Evolutionary conservation across 2,329 filamentous ascomycete species (phyloP), one percentile per base, ranked within the genome.

Genomic region (Aureobasidium sp.): DNA sequence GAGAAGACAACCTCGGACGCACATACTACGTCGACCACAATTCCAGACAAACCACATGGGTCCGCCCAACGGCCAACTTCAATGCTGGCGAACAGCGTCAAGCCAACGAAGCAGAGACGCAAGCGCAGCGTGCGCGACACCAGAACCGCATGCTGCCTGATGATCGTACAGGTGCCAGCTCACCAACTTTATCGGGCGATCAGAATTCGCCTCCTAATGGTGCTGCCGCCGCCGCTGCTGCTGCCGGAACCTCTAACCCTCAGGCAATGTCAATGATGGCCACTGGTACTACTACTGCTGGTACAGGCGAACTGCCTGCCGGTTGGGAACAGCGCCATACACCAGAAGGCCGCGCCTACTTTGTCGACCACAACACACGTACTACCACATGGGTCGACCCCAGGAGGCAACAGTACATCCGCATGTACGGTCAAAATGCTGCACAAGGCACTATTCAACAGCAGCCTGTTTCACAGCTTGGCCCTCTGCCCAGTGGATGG

Each of bases 21-120:
- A 97, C 93, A 24, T 99, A 99, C 73, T 99, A 97, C 73, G 94
- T 99, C 58, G 94, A 99, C 71, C 94, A 97, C 74, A 97, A 97
- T 74, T 96, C 92, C 7, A 83, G 94, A 69, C 93, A 94, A 61
- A 99, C 94, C 0, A 97, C 93, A 68, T 99, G 94, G 94, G 93
- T 90, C 68, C 82, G 94, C 63, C 94, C 94, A 8, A 89, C 90
- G n/a, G 82, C 83, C 42, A 86, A 86, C 64, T 88, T 87, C 69
- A 92, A 87, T 64, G 86, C 88, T 49, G 85, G 85, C 53, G 87
- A 92, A 65, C 85, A 89, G 68, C 85, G 91, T 64, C 87, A 81
- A 66, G 89, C 91, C 67, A 83, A 93, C 73, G 92, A 96, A 72
- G 90, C 91, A 29, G 91, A 92, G 65, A 97, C 93, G 44, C 90